Base-by-base conservation (phyloP, 1,284 basidiomycete genomes). In the Laetiporus sulphureus region DNA sequence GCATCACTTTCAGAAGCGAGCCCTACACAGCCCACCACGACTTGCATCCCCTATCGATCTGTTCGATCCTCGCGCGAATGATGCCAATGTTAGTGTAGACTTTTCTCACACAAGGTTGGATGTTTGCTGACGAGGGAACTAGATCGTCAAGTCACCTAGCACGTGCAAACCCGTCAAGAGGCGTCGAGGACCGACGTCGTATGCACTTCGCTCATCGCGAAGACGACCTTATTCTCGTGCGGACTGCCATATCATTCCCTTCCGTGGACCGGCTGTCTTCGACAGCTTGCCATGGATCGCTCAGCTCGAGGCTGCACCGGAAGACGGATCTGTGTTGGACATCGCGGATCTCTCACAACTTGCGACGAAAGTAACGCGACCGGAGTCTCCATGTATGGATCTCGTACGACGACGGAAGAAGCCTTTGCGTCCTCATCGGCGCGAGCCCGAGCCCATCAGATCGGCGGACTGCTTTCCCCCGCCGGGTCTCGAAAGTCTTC, bases 241-340 rank as follows among this genome's bases (percentile, higher is more conserved):
- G 30, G 60, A 62, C 36, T 57, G 57, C 40, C 50, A 51, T 43
- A 45, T 54, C 40, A 49, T 44, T 40, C 53, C 47, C 40, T 37
- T 51, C 16, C 36, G 44, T 11, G 46, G 48, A 24, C 48, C 53
- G 29, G 45, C 51, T n/a, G 45, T 52, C 22, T 55, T 62, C 47
- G 60, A 62, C 48, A 42, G 50, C 31, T 45, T 62, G 5, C 55
- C 60, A 6, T 62, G 60, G 60, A 58, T 61, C n/a, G 55, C 57
- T 16, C 52, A 56, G n/a, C 32, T 62, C 12, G 54, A 53, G 44
- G 46, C 46, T 30, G 50, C 48, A 40, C 55, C 46, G 36, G 50
- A 47, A 16, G 34, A 35, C 27, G 34, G 49, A 30, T 51, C 58
- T 40, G 46, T 53, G 13, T 58, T 55, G 54, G 57, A 60, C 41